A percentile compares a stretch with the other conserved stretches of the same genome.
Evolutionary conservation across 768 basidiomycete genomes (phyloP).

Genomic region (Multifurca ochricompacta): DNA sequence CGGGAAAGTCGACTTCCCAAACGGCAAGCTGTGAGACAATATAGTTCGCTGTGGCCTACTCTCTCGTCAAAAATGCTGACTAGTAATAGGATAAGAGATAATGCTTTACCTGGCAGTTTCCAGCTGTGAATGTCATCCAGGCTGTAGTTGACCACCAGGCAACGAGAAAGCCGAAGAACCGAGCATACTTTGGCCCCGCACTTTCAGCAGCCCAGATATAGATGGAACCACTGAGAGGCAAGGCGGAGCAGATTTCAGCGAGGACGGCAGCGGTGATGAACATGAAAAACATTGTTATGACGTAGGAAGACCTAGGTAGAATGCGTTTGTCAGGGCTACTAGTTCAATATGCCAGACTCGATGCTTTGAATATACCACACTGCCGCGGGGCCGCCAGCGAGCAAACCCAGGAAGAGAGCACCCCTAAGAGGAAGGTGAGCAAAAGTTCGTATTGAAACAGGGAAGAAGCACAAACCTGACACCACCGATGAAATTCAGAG

Average conservation of each 20-base stretch:
- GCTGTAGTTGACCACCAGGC: conserved; percentile 93
- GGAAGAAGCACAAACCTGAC: conserved; percentile 46
- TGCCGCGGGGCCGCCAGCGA: conserved; percentile 82
- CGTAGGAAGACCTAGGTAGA: conserved; percentile 67
- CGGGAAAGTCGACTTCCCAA: conserved; percentile 77
- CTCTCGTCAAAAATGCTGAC: neutral
- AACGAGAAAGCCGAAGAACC: conserved; percentile 83
- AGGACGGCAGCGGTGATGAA: conserved; percentile 79
- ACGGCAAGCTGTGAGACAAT: conserved; percentile 77
- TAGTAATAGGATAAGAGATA: neutral
- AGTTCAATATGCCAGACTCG: neutral
- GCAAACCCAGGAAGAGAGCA: conserved; percentile 69
- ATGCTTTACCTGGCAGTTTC: conserved; percentile 69
- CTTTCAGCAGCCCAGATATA: conserved; percentile 95
- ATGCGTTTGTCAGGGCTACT: neutral
- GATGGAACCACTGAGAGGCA: conserved; percentile 84
- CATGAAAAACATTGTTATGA: conserved; percentile 82
- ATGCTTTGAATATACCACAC: conserved; percentile 47
- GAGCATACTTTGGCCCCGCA: conserved; percentile 78
- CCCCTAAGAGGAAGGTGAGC: conserved; percentile 39
- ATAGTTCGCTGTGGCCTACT: conserved; percentile 81
- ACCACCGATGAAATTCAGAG: conserved; percentile 86
- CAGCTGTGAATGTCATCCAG: conserved; percentile 93
- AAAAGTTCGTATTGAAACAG: neutral
- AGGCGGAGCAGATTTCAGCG: conserved; percentile 85